Base-by-base conservation (phyloP, 768 basidiomycete genomes). In the Solioccasus polychromus region DNA sequence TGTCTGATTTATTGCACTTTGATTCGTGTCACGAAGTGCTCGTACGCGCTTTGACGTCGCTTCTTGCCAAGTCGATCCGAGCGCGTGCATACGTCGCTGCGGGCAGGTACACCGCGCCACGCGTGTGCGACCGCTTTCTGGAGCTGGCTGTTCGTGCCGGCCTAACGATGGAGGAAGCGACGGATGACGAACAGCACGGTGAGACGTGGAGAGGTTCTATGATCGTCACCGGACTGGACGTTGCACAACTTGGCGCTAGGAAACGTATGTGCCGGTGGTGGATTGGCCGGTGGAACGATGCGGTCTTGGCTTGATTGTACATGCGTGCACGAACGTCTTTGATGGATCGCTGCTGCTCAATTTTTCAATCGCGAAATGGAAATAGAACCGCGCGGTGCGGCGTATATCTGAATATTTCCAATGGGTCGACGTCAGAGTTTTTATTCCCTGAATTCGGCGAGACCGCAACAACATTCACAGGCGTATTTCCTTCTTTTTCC, bases 1-100 rank as follows among this genome's bases (percentile, higher is more conserved):
- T 85, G 37, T 87, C 83, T 3, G 85, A 89, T 65, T 70, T 90
- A 10, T 71, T 89, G 20, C 83, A 87, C 62, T 86, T 88, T 58
- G 70, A 79, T 57, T 54, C 56, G 42, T 83, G 79, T 34, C 86
- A 87, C 59, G 72, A 69, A 45, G 72, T 62, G 18, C 72, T 87
- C 29, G 58, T 88, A 20, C 49, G 61, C 4, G 82, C 84, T 7
- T 59, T 83, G 17, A 55, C 54, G 0, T 54, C 67, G 22, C 72
- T 88, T 11, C 74, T 88, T 9, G 62, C 68, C 11, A 72, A 60
- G 34, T 59, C 66, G 1, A 39, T 62, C 6, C 49, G 61, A 3
- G 72, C 79, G 3, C 64, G 75, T 23, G 71, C 75, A 1, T 81
- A 84, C 56, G 71, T 86, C 31, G 80, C 82, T 2, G 78, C 79